Percentiles rank a stretch among this genome's conserved stretches.
Evolutionary conservation across 2,329 filamentous ascomycete species (phyloP).

Genomic region (Hymenoscyphus salicellus): DNA sequence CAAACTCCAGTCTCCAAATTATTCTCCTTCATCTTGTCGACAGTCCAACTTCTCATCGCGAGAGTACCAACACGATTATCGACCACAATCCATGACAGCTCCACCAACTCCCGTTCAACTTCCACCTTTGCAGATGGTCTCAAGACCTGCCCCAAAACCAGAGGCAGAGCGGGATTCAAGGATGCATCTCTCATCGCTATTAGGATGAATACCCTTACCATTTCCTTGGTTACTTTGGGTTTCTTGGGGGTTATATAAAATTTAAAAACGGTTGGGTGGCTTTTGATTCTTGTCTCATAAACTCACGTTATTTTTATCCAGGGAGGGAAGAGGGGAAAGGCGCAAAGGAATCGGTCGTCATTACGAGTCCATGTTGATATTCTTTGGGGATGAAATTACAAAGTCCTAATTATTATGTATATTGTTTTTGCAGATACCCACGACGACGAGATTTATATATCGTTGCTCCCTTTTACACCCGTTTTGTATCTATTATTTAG

Average conservation of each 20-base stretch:
- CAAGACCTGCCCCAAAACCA: conserved; percentile 8
- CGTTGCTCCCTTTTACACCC: not conserved
- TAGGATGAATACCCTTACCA: conserved; percentile 22
- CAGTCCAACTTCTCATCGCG: conserved; percentile 16
- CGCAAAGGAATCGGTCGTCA: not conserved
- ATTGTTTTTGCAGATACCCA: not conserved
- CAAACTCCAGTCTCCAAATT: conserved; percentile 13
- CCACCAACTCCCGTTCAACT: conserved; percentile 35
- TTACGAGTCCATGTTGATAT: not conserved
- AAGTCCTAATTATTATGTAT: not conserved
- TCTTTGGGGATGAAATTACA: not conserved
- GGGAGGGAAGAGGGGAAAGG: not conserved
- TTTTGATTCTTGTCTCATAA: not conserved
- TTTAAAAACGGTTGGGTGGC: not conserved
- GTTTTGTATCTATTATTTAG: not conserved
- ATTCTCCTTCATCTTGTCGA: conserved; percentile 1
- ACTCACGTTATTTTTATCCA: not conserved
- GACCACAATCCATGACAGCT: conserved; percentile 28
- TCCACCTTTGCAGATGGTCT: conserved; percentile 29
- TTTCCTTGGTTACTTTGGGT: not conserved
- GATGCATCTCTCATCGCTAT: conserved; percentile 35
- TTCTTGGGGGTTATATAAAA: not conserved
- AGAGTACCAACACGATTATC: conserved; percentile 24
- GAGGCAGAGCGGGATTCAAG: conserved; percentile 30
- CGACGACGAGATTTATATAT: not conserved